These are phyloP conservation scores for Pseudoturritis turrita DNA, from an alignment of 345 rosid species.

Conservation along the genomic window DNA sequence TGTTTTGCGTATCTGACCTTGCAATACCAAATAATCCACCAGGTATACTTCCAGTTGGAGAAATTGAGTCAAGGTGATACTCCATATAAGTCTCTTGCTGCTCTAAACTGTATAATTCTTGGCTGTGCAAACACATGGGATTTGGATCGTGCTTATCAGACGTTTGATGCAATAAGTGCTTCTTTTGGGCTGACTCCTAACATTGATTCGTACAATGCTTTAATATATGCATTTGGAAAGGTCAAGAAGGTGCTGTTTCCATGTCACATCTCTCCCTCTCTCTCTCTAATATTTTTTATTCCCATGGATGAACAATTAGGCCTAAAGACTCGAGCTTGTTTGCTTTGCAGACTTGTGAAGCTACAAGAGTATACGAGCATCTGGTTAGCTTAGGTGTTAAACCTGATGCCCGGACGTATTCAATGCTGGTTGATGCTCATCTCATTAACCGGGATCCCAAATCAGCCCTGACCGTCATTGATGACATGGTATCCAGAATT, in stretches of 20 bases:
- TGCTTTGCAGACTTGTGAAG: constrained; percentile 69
- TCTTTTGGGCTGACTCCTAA: constrained; percentile 77
- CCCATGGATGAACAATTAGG: background rate
- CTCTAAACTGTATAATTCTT: constrained; percentile 80
- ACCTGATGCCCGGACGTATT: constrained; percentile 72
- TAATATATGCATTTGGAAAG: constrained; percentile 82
- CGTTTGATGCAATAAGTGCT: constrained; percentile 80
- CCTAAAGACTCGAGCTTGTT: constrained; percentile 1
- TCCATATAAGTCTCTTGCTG: constrained; percentile 91
- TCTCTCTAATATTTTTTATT: background rate
- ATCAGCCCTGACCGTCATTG: constrained; percentile 62
- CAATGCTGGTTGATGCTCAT: constrained; percentile 87
- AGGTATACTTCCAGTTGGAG: constrained; percentile 94
- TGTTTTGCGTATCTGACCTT: constrained; percentile 6
- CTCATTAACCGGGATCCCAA: constrained; percentile 79
- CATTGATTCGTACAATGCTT: constrained; percentile 80
- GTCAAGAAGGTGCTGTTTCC: constrained; percentile 64
- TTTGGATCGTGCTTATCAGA: constrained; percentile 89
- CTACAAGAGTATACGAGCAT: constrained; percentile 81
- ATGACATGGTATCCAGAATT: constrained; percentile 57
- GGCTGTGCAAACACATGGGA: constrained; percentile 98
- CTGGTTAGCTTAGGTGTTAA: constrained; percentile 68
- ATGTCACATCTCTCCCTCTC: background rate
- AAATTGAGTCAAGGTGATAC: constrained; percentile 61
- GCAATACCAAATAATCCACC: constrained; percentile 17